Percentiles rank a stretch among this genome's conserved stretches.
Evolutionary conservation across 2,329 filamentous ascomycete genomes (phyloP).

Genomic region (Botrytis elliptica): DNA sequence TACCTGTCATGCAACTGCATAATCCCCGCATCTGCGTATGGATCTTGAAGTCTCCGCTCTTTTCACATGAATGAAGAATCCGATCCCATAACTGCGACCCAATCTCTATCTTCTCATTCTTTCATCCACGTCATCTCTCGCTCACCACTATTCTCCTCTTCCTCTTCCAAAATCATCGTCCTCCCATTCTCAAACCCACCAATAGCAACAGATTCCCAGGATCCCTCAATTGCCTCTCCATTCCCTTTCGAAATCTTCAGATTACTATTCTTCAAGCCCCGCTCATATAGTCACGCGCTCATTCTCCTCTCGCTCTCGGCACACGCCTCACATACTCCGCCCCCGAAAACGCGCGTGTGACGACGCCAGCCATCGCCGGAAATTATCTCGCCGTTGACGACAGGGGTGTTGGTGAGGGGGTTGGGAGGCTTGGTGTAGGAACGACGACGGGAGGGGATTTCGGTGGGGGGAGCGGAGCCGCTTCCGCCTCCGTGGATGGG

Average conservation of each 20-base stretch:
- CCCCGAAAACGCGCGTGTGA: slow-evolving; percentile 38
- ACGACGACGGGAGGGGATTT: slow-evolving; percentile 22
- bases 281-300: slow-evolving; percentile 26
- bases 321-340: slow-evolving; percentile 37
- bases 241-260: background rate
- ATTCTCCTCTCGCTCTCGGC: slow-evolving; percentile 33
- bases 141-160: background rate
- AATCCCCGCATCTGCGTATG: background rate
- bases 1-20: background rate
- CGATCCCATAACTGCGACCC: background rate
- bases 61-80: background rate
- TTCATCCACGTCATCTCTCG: background rate
- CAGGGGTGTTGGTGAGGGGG: slow-evolving; percentile 14
- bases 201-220: background rate
- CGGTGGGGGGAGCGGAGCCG: background rate
- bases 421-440: slow-evolving; percentile 26
- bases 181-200: background rate
- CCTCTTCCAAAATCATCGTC: background rate
- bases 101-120: background rate
- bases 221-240: background rate
- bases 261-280: slow-evolving; percentile 1
- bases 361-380: slow-evolving; percentile 34
- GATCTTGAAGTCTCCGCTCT: background rate
- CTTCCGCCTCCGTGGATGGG: background rate
- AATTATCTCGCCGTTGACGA: slow-evolving; percentile 32